Conservation (phyloP, 2,329 filamentous ascomycete species). For the Raffaelea deltoideospora region DNA sequence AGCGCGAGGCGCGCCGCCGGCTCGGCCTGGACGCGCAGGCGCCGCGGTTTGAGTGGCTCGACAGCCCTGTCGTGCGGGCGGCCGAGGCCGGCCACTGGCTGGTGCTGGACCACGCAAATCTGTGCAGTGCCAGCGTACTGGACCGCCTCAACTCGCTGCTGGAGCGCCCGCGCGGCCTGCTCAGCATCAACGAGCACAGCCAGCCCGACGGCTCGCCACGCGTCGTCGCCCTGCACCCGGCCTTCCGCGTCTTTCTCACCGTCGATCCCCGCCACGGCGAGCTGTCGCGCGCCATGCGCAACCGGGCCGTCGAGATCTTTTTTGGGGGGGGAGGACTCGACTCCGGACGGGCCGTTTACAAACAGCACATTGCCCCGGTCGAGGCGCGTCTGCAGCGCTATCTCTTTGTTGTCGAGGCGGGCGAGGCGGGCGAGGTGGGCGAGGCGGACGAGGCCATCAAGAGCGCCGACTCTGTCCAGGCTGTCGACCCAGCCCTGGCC, state of each 20-base stretch:
- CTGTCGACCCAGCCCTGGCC: conserved; percentile 15
- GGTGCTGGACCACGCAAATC: conserved; percentile 89
- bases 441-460: conserved; percentile 7
- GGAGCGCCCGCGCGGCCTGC: conserved; percentile 63
- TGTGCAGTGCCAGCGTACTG: conserved; percentile 88
- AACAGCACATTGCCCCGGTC: conserved; percentile 21
- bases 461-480: no score
- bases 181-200: conserved; percentile 90
- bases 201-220: conserved; percentile 67
- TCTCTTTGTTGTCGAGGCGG: conserved; percentile 21
- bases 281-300: conserved; percentile 89
- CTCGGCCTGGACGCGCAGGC: conserved; percentile 48
- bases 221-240: conserved; percentile 64
- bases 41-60: conserved; percentile 88
- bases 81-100: conserved; percentile 80
- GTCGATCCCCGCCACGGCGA: conserved; percentile 88
- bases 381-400: conserved; percentile 36
- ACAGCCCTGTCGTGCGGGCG: conserved; percentile 81
- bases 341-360: background rate
- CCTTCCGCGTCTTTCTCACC: conserved; percentile 87
- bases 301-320: conserved; percentile 82
- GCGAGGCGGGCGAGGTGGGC: conserved; percentile 12
- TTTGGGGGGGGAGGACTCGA: conserved; percentile 29
- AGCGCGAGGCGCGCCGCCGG: no score
- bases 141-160: conserved; percentile 89